Evolutionary conservation across 2,329 filamentous ascomycete genomes (phyloP).

Genomic region (Phialophora macrospora): DNA sequence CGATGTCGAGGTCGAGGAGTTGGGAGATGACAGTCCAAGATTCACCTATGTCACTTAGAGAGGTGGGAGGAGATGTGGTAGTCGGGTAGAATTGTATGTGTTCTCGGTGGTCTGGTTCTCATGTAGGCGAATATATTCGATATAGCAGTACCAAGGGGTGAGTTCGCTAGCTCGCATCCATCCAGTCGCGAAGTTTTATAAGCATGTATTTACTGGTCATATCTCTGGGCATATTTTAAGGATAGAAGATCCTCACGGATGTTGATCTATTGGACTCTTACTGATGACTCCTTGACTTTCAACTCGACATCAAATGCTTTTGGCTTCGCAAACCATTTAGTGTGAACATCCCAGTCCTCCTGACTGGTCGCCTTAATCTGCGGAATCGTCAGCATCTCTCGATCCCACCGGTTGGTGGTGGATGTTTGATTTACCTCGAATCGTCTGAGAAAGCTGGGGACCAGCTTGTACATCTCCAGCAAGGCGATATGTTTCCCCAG

Average conservation of each 20-base stretch:
- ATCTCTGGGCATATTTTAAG: background rate
- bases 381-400: background rate
- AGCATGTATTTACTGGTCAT: background rate
- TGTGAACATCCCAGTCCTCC: background rate
- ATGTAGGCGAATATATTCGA: background rate
- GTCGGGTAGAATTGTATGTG: background rate
- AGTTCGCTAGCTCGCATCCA: background rate
- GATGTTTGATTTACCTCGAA: constrained; percentile 22
- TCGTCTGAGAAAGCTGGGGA: constrained; percentile 31
- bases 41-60: constrained; percentile 8
- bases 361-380: background rate
- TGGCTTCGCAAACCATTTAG: background rate
- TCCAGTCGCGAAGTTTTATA: background rate
- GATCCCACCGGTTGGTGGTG: background rate
- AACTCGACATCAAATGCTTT: background rate
- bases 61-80: background rate
- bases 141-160: background rate
- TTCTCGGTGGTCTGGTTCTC: background rate
- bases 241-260: background rate
- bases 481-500: constrained; percentile 26
- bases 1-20: constrained; percentile 49
- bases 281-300: background rate
- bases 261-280: background rate
- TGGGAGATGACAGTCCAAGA: constrained; percentile 48
- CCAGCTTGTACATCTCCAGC: constrained; percentile 22